Conservation (phyloP, 257 asterid genomes). For the Penstemon barbatus region DNA sequence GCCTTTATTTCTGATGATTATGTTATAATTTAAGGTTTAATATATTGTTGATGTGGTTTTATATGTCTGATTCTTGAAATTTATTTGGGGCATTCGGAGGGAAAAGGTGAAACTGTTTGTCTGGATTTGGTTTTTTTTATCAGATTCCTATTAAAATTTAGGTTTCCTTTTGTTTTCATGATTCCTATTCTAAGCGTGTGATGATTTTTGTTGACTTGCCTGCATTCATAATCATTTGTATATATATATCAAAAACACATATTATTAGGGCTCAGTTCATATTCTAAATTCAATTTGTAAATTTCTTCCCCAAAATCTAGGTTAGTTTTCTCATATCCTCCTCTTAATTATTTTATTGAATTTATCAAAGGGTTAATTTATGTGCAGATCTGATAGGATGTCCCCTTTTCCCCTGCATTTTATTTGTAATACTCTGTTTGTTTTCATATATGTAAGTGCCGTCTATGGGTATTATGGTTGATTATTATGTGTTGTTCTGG, state of each 20-base stretch:
- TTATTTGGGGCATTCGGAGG: slow-evolving; percentile 24
- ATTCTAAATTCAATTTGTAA: slow-evolving; percentile 1
- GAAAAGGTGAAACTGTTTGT: slow-evolving; percentile 14
- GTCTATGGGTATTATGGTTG: no score
- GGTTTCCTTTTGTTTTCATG: slow-evolving; percentile 12
- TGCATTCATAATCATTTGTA: slow-evolving; percentile 28
- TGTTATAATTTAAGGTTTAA: background rate
- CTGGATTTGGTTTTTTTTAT: slow-evolving; percentile 7
- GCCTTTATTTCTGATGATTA: slow-evolving; percentile 5
- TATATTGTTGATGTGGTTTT: slow-evolving; percentile 11
- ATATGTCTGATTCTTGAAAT: slow-evolving; percentile 11
- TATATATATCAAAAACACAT: background rate
- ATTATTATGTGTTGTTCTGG: no score
- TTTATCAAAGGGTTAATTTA: slow-evolving; percentile 22
- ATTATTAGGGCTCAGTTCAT: slow-evolving; percentile 22
- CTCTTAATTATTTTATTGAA: slow-evolving; percentile 17
- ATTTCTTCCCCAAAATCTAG: background rate
- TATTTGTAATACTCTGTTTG: background rate
- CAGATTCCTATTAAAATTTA: slow-evolving; percentile 20
- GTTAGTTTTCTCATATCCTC: slow-evolving; percentile 19
- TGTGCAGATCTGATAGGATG: slow-evolving; percentile 36
- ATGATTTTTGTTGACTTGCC: slow-evolving; percentile 14
- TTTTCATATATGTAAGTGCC: background rate
- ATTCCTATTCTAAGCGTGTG: slow-evolving; percentile 10
- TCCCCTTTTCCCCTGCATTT: background rate